These are phyloP conservation scores for Talaromyces sp. DNA, from an alignment of 2,329 filamentous ascomycete genomes.

Conservation along the genomic window DNA sequence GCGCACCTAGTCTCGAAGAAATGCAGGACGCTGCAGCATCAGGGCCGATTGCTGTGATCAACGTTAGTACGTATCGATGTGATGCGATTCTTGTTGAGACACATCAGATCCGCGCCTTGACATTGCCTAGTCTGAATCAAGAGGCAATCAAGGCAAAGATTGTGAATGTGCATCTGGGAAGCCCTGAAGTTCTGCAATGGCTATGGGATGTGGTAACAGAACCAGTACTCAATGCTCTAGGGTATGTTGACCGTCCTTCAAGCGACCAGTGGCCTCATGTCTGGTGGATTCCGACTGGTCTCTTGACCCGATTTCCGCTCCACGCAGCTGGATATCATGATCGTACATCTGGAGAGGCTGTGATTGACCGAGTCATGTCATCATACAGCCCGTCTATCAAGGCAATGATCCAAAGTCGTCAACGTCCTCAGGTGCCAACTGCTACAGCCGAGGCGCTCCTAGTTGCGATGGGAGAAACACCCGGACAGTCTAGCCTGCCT, in stretches of 20 bases:
- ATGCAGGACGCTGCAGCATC: slow-evolving; percentile 23
- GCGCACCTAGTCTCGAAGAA: neutral
- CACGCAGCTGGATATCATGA: slow-evolving; percentile 38
- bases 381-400: too few relatives aligned
- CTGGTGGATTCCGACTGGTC: slow-evolving; percentile 39
- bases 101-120: slow-evolving; percentile 22
- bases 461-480: too few relatives aligned
- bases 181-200: neutral
- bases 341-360: slow-evolving; percentile 12
- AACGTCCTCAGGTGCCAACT: too few relatives aligned
- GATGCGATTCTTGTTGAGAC: slow-evolving; percentile 34
- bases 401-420: too few relatives aligned
- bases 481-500: too few relatives aligned
- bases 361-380: too few relatives aligned
- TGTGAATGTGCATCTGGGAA: neutral
- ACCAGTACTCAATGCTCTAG: slow-evolving; percentile 21
- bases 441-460: too few relatives aligned
- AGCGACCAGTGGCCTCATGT: slow-evolving; percentile 29
- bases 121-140: neutral
- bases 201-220: neutral
- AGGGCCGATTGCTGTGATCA: slow-evolving; percentile 35
- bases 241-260: slow-evolving; percentile 23
- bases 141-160: neutral
- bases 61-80: slow-evolving; percentile 30
- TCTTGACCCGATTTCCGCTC: slow-evolving; percentile 32